Conservation (phyloP, 352 stramenopile species). For the Globisporangium paroecandrum region DNA sequence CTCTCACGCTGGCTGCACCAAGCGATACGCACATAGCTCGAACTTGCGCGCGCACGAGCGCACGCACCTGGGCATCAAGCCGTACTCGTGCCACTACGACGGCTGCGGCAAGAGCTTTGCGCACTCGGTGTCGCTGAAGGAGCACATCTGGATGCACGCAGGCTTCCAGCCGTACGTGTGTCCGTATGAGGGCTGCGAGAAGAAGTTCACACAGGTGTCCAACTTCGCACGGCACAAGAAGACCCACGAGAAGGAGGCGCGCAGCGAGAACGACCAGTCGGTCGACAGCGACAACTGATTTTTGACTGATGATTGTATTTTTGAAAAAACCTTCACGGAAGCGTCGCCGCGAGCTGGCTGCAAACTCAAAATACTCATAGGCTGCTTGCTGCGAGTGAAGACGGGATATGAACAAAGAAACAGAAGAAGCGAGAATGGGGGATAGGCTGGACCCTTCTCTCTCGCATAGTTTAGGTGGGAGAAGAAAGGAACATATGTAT, state of each 20-base stretch:
- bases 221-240: slow-evolving; percentile 88
- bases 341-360: not conserved
- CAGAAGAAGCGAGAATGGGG: not conserved
- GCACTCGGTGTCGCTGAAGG: slow-evolving; percentile 89
- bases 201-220: slow-evolving; percentile 88
- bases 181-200: slow-evolving; percentile 85
- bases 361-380: not conserved
- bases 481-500: slow-evolving; percentile 5
- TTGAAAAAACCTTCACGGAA: not conserved
- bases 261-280: slow-evolving; percentile 39
- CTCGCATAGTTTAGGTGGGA: not conserved
- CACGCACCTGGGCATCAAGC: slow-evolving; percentile 88
- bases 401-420: not conserved
- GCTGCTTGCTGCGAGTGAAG: not conserved
- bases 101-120: slow-evolving; percentile 89
- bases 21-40: slow-evolving; percentile 88
- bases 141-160: slow-evolving; percentile 91
- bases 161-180: slow-evolving; percentile 90
- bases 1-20: slow-evolving; percentile 80
- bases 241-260: slow-evolving; percentile 78
- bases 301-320: not conserved
- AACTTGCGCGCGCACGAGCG: slow-evolving; percentile 90
- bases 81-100: slow-evolving; percentile 89
- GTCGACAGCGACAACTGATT: slow-evolving; percentile 45
- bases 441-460: not conserved